Base-by-base conservation (phyloP, 495 filamentous ascomycete species). In the Monascus purpureus region DNA sequence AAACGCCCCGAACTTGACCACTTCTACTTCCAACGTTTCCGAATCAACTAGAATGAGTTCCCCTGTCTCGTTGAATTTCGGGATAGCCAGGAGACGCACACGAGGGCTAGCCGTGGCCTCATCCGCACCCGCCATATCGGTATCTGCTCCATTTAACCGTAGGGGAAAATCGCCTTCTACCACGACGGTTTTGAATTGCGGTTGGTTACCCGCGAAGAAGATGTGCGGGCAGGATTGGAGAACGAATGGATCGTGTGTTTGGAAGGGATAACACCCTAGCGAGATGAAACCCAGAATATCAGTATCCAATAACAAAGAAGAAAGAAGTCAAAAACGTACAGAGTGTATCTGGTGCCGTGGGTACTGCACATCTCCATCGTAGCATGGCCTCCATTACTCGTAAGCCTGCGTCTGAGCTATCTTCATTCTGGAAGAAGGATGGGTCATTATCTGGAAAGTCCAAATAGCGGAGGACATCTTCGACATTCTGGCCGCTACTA, bases 271-370 rank as follows among this genome's bases (percentile, higher is more conserved):
- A 34, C 79, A 80, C 88, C 86, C 85, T 93, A 39, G 22, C 13
- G 25, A 13, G 14, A 27, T 41, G 15, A 41, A 30, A 3, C 6
- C 9, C 11, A 22, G 15, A 7, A 26, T 24, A 19, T 42, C 34
- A 44, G 38, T 32, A 42, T 27, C 13, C 6, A 6, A 4, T 17
- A 16, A 17, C 17, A 1, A 15, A 14, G 19, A 14, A 13, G 23
- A 35, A 22, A 26, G 17, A 17, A 8, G 4, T 12, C 22, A 19
- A 25, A 11, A 33, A 63, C 82, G 62, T 67, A 93, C 88, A 95
- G 34, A 97, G 51, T 2, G 90, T 99, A 57, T 99, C 90, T 1
- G 90, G 90, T 3, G 92, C 92, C 1, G 90, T 97, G 9, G 90
- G 90, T n/a, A 88, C 88, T 33, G 71, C 72, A 52, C 80, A 80